Base-by-base conservation (phyloP, 208 protist species). In the Willaertia magna region DNA sequence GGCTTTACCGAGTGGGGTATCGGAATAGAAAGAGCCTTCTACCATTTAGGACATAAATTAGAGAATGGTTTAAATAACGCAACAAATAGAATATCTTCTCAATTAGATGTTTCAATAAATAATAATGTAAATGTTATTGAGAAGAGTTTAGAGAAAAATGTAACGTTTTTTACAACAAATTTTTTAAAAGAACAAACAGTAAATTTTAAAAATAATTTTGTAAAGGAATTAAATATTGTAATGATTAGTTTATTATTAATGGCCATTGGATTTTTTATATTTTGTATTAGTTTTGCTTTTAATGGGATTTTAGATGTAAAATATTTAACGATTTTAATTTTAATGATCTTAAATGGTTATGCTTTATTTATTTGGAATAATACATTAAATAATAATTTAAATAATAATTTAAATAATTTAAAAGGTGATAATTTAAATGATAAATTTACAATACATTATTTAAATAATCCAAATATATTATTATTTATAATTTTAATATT, bases 1-100 rank as follows among this genome's bases (percentile, higher is more conserved):
- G 78, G 78, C 3, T 83, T 83, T 55, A 40, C 46, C 11, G 78
- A 83, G n/a, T 83, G 78, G 78, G 78, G 78, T 55, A 55, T 55
- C 22, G 78, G n/a, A n/a, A 83, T 83, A 18, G 78, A 83, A 55
- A 51, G 78, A 55, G 43, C 78, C 7, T 83, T 83, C 34, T 55
- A 40, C 39, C 46, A 83, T 42, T 14, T 83, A 22, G 78, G 78
- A 34, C 43, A 55, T 44, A 83, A 83, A 83, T 43, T 83, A n/a
- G 78, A 83, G n/a, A 55, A 40, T 26, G 78, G 78, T 55, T 55
- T 83, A 42, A 55, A 48, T 4, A 83, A 83, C 14, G 20, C 76
- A 46, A 11, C 76, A 18, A 40, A 40, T 81, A 81, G 26, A 49
- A 12, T 81, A n/a, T 40, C 30, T 51, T 9, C 39, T 34, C n/a